These are phyloP conservation scores for Baudoinia panamericana DNA, from an alignment of 495 filamentous ascomycete genomes.

Conservation along the genomic window DNA sequence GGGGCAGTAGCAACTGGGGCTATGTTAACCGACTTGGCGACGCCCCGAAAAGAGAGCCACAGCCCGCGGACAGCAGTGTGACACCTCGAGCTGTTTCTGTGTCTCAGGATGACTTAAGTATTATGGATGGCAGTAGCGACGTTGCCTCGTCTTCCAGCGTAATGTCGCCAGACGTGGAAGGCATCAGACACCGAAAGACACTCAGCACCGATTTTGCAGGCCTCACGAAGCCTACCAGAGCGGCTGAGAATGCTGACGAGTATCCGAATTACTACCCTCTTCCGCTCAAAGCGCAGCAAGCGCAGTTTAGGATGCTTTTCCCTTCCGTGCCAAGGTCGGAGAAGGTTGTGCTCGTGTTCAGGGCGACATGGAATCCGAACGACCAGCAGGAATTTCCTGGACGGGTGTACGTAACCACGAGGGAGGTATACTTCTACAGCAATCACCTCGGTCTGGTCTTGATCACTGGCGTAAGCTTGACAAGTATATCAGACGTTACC, in stretches of 20 bases:
- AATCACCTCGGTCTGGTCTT: conserved; percentile 85
- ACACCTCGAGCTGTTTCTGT: conserved; percentile 5
- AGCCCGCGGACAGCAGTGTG: conserved; percentile 28
- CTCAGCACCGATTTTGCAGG: conserved; percentile 42
- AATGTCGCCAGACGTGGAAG: conserved; percentile 2
- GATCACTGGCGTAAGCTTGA: conserved; percentile 58
- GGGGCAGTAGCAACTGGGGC: conserved; percentile 78
- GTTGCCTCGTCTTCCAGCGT: neutral
- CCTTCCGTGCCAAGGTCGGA: conserved; percentile 61
- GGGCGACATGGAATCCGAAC: conserved; percentile 61
- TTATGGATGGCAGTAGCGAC: conserved; percentile 13
- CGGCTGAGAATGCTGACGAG: conserved; percentile 31
- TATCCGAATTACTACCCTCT: conserved; percentile 75
- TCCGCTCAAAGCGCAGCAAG: conserved; percentile 73
- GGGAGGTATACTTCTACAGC: conserved; percentile 88
- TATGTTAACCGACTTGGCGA: conserved; percentile 53
- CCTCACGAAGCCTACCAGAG: neutral
- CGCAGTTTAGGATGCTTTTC: conserved; percentile 85
- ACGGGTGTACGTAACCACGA: conserved; percentile 72
- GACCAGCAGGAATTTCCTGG: conserved; percentile 75
- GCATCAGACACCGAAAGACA: conserved; percentile 55
- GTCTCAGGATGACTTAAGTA: conserved; percentile 9
- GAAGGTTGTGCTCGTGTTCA: conserved; percentile 65
- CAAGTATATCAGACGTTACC: conserved; percentile 74
- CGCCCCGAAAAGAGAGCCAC: conserved; percentile 21